A percentile compares a stretch with the other conserved stretches of the same genome.
Conservation (phyloP, 1,139 yeast genomes). For the Spathaspora sp. region DNA sequence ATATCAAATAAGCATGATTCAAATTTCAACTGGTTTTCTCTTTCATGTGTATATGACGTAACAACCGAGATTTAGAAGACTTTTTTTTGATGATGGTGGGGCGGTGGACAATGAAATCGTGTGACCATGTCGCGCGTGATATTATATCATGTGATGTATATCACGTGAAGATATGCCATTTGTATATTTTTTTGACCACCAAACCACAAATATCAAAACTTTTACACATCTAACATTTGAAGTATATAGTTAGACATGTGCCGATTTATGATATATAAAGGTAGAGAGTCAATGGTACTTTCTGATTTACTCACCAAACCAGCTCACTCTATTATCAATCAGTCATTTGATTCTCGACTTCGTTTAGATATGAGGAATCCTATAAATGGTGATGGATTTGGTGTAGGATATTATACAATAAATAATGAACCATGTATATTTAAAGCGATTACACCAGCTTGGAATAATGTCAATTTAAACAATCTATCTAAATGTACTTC, state of each 20-base stretch:
- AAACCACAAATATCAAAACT: not conserved
- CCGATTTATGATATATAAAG: slow-evolving; percentile 51
- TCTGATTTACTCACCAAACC: slow-evolving; percentile 90
- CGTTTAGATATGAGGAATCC: slow-evolving; percentile 88
- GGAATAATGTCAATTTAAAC: slow-evolving; percentile 92
- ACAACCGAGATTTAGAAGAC: too few species aligned
- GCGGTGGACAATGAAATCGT: not conserved
- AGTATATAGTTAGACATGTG: slow-evolving; percentile 38
- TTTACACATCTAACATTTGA: not conserved
- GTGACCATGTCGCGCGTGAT: not conserved
- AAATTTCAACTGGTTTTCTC: too few species aligned
- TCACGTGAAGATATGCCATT: not conserved
- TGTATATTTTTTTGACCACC: not conserved
- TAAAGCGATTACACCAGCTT: slow-evolving; percentile 95
- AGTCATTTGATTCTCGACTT: slow-evolving; percentile 86
- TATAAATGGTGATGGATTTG: slow-evolving; percentile 97
- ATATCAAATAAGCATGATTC: too few species aligned
- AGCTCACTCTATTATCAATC: slow-evolving; percentile 95
- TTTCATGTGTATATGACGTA: too few species aligned
- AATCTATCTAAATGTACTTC: slow-evolving; percentile 85
- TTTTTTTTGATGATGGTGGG: not conserved
- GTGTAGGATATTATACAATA: slow-evolving; percentile 87
- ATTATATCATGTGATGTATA: not conserved
- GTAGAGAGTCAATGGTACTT: slow-evolving; percentile 73
- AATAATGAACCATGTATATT: slow-evolving; percentile 55